A percentile compares a stretch with the other conserved stretches of the same genome.
These are phyloP conservation scores for Periconia macrospinosa DNA, from an alignment of 2,329 filamentous ascomycete species.

Conservation along the genomic window DNA sequence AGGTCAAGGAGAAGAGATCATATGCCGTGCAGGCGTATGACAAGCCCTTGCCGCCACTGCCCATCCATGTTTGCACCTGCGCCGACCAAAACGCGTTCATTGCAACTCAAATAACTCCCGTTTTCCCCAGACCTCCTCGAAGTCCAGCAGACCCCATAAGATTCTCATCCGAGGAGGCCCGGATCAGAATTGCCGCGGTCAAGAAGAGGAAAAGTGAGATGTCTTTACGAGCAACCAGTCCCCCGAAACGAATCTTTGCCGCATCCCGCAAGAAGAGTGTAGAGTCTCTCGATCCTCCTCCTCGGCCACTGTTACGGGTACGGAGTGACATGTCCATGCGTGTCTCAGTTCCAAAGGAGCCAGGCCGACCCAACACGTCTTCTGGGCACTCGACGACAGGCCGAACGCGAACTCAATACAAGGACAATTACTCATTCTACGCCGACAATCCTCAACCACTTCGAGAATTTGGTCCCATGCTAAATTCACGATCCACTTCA, in stretches of 20 bases:
- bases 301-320: not conserved
- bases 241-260: not conserved
- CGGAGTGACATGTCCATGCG: not conserved
- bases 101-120: constrained; percentile 9
- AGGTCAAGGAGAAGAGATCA: constrained; percentile 6
- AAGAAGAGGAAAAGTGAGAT: constrained; percentile 13
- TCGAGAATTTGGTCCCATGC: constrained; percentile 6
- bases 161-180: constrained; percentile 17
- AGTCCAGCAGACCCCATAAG: not conserved
- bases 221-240: not conserved
- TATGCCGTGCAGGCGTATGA: constrained; percentile 12
- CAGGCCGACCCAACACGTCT: not conserved
- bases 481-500: constrained; percentile 12
- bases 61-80: constrained; percentile 29
- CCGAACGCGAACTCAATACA: not conserved
- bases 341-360: not conserved
- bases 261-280: not conserved
- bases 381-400: constrained; percentile 3
- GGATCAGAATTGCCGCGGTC: constrained; percentile 19
- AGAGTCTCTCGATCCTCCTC: not conserved
- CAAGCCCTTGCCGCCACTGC: constrained; percentile 19
- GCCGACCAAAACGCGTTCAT: constrained; percentile 28
- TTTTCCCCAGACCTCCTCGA: not conserved
- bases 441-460: not conserved
- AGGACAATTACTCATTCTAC: not conserved